phyloP scores from a whole-genome alignment of 192 early-diverging fungal genomes.

The Podila minutissima region DNA sequence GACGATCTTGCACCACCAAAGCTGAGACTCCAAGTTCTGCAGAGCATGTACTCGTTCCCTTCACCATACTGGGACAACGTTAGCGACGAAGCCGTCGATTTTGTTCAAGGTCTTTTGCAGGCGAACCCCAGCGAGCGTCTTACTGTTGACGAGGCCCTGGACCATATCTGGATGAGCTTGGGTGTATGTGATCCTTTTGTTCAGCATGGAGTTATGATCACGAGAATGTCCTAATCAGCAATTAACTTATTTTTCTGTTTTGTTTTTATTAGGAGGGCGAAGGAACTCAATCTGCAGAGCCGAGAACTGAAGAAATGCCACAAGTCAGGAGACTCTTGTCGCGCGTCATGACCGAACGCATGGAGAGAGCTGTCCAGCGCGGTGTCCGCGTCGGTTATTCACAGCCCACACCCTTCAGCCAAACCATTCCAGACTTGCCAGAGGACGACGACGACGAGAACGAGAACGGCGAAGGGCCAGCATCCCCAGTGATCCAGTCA shows the following conservation, averaged over 20 bases:
- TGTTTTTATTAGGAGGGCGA: conserved; percentile 22
- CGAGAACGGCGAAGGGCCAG: neutral
- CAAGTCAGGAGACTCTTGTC: conserved; percentile 18
- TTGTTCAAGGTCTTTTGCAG: conserved; percentile 34
- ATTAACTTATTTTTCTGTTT: neutral
- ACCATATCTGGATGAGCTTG: conserved; percentile 46
- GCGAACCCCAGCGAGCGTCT: conserved; percentile 8
- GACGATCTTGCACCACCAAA: conserved; percentile 63
- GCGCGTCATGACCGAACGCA: conserved; percentile 41
- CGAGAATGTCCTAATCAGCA: neutral
- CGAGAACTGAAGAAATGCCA: conserved; percentile 10
- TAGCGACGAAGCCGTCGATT: conserved; percentile 61
- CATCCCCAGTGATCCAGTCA: conserved; percentile 12
- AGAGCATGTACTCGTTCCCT: conserved; percentile 82
- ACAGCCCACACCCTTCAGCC: conserved; percentile 30
- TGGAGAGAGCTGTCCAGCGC: conserved; percentile 36
- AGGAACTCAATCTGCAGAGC: conserved; percentile 15
- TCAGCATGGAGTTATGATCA: neutral
- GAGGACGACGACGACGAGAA: conserved; percentile 19
- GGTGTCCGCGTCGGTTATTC: conserved; percentile 41
- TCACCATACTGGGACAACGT: conserved; percentile 83
- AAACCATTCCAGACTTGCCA: conserved; percentile 28
- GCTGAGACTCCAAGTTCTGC: conserved; percentile 71
- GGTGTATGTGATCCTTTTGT: conserved; percentile 16
- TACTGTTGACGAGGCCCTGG: conserved; percentile 25